Base-by-base conservation (phyloP, 2,329 filamentous ascomycete genomes). In the Phyllosticta citriasiana region DNA sequence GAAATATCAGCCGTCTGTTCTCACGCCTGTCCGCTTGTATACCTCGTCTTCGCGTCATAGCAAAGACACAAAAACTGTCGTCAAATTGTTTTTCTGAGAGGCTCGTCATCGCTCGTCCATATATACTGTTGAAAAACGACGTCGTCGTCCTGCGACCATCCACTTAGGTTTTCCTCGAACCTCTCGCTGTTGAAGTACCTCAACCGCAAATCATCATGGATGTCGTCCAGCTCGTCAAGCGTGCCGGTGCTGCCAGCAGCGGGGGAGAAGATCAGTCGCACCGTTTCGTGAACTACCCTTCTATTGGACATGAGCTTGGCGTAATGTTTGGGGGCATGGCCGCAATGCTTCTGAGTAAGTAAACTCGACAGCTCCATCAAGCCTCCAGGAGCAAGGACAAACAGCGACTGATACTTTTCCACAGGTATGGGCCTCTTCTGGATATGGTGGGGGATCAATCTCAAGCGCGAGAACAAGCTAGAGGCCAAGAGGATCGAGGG, bases 261-360 rank as follows among this genome's bases (percentile, higher is more conserved):
- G 59, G 59, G 19, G 59, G n/a, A 6, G 59, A 61, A 12, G 59
- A 53, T 6, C 22, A 53, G 22, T 53, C 52, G 54, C 22, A 61
- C 53, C 22, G 24, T 1, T 14, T 57, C 52, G 52, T 53, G 5
- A 19, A 59, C 54, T 16, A 59, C 24, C 57, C 64, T 5, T 66
- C 65, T n/a, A 40, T 65, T 16, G 65, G 65, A 33, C 65, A 66
- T 57, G 65, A 66, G 56, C 62, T 66, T 50, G 65, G 65, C 2
- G 57, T 66, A 24, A 65, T 65, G 61, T 64, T 65, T 56, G 65
- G 59, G 1, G 61, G 63, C 19, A 58, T 66, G 33, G 63, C 52
- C 19, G 22, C 47, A 19, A 64, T 66, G 63, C n/a, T 66, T 8
- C 19, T 66, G 22, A 60, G 65, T 66, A 62, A 14, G 62, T 60